A percentile compares a stretch with the other conserved stretches of the same genome.
phyloP scores from a whole-genome alignment of 495 filamentous ascomycete genomes.

The Trichoderma orchidacearum region DNA sequence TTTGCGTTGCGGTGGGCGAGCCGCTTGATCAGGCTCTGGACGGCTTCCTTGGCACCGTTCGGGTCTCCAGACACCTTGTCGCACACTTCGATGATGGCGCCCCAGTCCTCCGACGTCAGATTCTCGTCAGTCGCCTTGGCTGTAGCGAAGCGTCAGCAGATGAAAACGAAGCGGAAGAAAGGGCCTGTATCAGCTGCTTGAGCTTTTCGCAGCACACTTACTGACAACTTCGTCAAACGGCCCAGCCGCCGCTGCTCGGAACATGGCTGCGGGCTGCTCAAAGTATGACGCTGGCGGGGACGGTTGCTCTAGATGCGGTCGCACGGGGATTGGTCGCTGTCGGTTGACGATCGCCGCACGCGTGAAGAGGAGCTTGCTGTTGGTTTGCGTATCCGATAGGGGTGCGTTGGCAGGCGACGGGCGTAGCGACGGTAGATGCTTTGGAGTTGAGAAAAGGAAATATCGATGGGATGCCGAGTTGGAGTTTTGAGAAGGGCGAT shows the following conservation, averaged over 20 bases:
- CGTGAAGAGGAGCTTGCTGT: neutral
- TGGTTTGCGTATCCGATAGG: too few relatives aligned
- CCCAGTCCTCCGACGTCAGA: slow-evolving; percentile 96
- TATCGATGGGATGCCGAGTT: neutral
- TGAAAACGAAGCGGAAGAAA: neutral
- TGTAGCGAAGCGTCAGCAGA: slow-evolving; percentile 19
- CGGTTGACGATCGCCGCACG: neutral
- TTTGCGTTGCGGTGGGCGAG: slow-evolving; percentile 96
- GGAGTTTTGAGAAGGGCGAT: neutral
- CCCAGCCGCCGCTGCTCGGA: slow-evolving; percentile 34
- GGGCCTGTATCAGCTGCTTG: neutral
- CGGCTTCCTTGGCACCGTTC: slow-evolving; percentile 73
- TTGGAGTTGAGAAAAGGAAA: neutral
- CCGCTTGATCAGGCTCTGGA: slow-evolving; percentile 88
- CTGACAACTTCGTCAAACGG: slow-evolving; percentile 40
- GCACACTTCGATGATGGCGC: slow-evolving; percentile 96
- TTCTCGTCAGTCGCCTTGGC: slow-evolving; percentile 99
- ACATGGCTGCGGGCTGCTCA: slow-evolving; percentile 22
- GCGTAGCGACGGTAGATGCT: too few relatives aligned
- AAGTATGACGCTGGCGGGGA: neutral
- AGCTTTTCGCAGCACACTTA: slow-evolving; percentile 12
- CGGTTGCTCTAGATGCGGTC: slow-evolving; percentile 1
- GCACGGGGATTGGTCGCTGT: neutral
- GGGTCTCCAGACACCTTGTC: slow-evolving; percentile 59
- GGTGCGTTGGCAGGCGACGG: too few relatives aligned